Conservation (phyloP, 148 eudicot genomes). For the Cornus kousa region DNA sequence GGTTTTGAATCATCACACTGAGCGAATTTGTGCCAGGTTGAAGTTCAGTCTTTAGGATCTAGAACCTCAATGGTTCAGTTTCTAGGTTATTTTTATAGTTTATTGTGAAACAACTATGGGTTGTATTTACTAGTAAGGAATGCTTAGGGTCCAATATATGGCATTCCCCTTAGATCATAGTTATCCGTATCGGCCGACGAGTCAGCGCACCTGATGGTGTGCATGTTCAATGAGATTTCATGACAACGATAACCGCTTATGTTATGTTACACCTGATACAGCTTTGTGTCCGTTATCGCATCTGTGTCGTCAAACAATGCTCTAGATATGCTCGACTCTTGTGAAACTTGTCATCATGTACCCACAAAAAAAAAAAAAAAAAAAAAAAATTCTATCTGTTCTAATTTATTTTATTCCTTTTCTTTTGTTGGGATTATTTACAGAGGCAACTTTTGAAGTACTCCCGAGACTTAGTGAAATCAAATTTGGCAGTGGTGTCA, state of each 20-base stretch:
- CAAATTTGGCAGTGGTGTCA: slow-evolving; percentile 87
- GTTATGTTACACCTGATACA: no score
- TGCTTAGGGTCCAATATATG: no score
- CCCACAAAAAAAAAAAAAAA: background rate
- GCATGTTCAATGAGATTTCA: no score
- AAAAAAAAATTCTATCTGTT: background rate
- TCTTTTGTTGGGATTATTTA: slow-evolving; percentile 13
- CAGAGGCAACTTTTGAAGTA: slow-evolving; percentile 97
- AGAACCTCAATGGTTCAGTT: background rate
- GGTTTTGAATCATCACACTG: background rate
- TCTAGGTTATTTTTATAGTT: background rate
- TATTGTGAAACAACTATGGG: background rate
- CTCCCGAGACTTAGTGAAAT: slow-evolving; percentile 91
- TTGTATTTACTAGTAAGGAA: no score
- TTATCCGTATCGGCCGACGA: no score
- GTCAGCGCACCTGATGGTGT: no score
- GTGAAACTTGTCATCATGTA: background rate
- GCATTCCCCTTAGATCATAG: no score
- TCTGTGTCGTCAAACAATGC: no score
- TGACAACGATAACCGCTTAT: no score
- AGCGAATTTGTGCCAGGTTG: background rate
- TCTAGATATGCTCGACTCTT: background rate
- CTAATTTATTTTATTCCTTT: background rate
- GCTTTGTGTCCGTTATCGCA: no score
- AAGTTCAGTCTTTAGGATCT: background rate